Evolutionary conservation across 345 rosid genomes (phyloP).

Genomic region (Populus alba): DNA sequence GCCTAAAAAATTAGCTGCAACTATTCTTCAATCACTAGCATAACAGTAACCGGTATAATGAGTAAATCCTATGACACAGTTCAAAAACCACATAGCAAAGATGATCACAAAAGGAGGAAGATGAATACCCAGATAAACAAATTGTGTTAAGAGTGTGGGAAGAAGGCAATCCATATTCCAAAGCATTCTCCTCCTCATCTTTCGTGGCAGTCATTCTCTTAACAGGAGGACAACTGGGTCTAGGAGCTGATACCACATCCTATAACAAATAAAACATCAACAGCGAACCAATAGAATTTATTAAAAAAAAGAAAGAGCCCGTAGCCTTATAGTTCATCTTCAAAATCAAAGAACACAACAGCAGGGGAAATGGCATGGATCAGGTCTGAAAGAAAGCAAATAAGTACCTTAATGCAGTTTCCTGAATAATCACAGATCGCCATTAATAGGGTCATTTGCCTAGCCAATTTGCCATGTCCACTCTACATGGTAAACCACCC

Average conservation of each 20-base stretch:
- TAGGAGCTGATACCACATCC: constrained; percentile 95
- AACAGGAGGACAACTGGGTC: constrained; percentile 91
- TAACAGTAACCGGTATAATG: not conserved
- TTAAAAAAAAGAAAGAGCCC: not conserved
- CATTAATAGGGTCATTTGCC: constrained; percentile 95
- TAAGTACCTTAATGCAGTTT: constrained; percentile 70
- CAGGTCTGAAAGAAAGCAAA: not conserved
- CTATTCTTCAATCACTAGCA: not conserved
- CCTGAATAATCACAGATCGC: constrained; percentile 95
- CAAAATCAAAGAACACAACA: not conserved
- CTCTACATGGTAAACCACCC: constrained; percentile 46
- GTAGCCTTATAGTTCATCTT: not conserved
- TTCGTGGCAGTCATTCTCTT: constrained; percentile 79
- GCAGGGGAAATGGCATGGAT: not conserved
- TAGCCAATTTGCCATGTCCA: constrained; percentile 93
- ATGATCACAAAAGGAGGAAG: constrained; percentile 8
- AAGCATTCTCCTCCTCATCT: constrained; percentile 93
- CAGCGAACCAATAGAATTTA: not conserved
- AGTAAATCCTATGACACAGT: not conserved
- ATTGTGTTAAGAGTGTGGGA: constrained; percentile 95
- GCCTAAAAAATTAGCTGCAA: not conserved
- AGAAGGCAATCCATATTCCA: constrained; percentile 98
- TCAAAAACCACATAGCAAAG: not conserved
- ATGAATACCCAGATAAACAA: constrained; percentile 80
- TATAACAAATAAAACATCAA: constrained; percentile 24